phyloP scores from a whole-genome alignment of 495 filamentous ascomycete genomes.

The Xylaria curta region DNA sequence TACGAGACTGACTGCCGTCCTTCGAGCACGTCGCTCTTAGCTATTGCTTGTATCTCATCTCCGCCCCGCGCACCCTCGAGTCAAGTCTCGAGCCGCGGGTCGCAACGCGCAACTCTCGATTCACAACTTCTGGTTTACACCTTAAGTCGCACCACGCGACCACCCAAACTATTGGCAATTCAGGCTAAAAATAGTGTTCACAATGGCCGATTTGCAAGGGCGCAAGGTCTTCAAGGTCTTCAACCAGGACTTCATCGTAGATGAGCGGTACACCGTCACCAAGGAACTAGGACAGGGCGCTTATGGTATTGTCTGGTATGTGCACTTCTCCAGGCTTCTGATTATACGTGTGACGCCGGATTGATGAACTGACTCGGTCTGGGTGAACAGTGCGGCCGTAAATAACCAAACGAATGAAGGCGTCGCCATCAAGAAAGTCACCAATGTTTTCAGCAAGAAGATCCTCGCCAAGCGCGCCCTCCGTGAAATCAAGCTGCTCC shows the following conservation, averaged over 20 bases:
- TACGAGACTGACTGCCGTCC: background rate
- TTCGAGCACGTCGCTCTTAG: background rate
- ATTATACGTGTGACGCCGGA: background rate
- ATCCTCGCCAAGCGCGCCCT: conserved; percentile 97
- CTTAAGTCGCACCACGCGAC: background rate
- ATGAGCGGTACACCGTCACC: conserved; percentile 96
- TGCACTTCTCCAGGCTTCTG: conserved; percentile 19
- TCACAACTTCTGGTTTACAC: background rate
- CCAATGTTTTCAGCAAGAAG: conserved; percentile 99
- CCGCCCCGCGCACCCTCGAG: background rate
- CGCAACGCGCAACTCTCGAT: conserved; percentile 7
- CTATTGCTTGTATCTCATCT: background rate
- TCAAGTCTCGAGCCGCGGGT: background rate
- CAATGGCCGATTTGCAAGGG: conserved; percentile 79
- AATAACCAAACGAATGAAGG: conserved; percentile 91
- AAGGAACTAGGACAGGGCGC: conserved; percentile 98
- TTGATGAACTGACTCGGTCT: conserved; percentile 9
- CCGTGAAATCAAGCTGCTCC: conserved; percentile 97
- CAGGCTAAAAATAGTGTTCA: conserved; percentile 13
- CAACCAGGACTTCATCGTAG: conserved; percentile 99
- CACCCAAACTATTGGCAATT: background rate
- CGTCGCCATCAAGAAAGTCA: conserved; percentile 99
- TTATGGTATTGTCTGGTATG: conserved; percentile 98
- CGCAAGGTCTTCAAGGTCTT: conserved; percentile 99
- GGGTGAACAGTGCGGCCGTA: conserved; percentile 75